phyloP scores from a whole-genome alignment of 805 yeast genomes.

The Cyberlindnera bimundalis region DNA sequence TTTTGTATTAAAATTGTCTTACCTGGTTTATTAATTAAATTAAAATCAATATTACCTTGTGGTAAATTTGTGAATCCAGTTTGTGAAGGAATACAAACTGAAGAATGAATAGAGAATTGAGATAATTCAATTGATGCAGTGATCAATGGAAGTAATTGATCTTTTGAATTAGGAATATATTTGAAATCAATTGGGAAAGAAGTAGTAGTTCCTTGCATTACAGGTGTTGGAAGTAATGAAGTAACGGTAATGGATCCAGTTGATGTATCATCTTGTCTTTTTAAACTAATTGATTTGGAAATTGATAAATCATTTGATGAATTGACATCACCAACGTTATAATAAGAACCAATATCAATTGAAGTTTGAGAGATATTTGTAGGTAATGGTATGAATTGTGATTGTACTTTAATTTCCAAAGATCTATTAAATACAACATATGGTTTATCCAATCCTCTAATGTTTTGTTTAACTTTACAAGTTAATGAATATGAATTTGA shows the following conservation, averaged over 20 bases:
- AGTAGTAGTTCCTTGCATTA: background rate
- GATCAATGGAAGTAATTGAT: slow-evolving; percentile 4
- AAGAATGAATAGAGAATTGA: slow-evolving; percentile 19
- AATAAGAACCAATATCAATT: slow-evolving; percentile 13
- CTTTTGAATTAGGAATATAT: slow-evolving; percentile 8
- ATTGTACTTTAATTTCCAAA: slow-evolving; percentile 17
- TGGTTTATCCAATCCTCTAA: slow-evolving; percentile 11
- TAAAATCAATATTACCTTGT: background rate
- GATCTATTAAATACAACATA: slow-evolving; percentile 20
- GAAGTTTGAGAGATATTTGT: slow-evolving; percentile 10
- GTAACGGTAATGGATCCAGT: slow-evolving; percentile 14
- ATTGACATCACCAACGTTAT: slow-evolving; percentile 13
- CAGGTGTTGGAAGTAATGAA: slow-evolving; percentile 15
- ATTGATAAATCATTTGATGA: slow-evolving; percentile 12
- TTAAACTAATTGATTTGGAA: slow-evolving; percentile 15
- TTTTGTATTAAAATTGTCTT: slow-evolving; percentile 7
- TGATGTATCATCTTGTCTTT: background rate
- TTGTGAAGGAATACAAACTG: slow-evolving; percentile 9
- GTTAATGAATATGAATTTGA: slow-evolving; percentile 17
- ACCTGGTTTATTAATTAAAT: background rate
- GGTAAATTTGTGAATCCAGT: slow-evolving; percentile 4
- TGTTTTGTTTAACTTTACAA: slow-evolving; percentile 17
- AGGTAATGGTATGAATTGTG: slow-evolving; percentile 5
- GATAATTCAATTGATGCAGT: slow-evolving; percentile 1
- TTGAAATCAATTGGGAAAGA: slow-evolving; percentile 12